A percentile compares a stretch with the other conserved stretches of the same genome.
These are phyloP conservation scores for Nemophila menziesii DNA, from an alignment of 257 asterid species.

Conservation along the genomic window DNA sequence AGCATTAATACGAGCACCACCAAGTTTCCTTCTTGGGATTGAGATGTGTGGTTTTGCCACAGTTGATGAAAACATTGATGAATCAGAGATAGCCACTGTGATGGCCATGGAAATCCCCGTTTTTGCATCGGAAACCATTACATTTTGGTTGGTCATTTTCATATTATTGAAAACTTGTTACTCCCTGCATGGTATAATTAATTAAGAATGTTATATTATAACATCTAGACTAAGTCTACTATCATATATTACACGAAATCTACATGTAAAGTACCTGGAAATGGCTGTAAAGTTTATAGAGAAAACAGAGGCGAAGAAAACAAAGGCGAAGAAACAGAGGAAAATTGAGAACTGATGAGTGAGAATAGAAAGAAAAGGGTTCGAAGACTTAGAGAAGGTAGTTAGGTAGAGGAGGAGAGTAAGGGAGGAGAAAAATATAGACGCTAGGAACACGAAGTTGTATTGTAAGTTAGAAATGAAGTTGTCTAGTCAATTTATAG, in stretches of 20 bases:
- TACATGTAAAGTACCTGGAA: constrained; percentile 27
- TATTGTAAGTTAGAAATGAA: constrained; percentile 26
- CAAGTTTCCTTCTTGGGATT: constrained; percentile 17
- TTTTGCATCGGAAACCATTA: constrained; percentile 31
- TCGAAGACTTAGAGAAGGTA: neutral
- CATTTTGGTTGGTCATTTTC: constrained; percentile 39
- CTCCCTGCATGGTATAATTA: neutral
- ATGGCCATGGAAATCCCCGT: constrained; percentile 5
- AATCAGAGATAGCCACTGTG: constrained; percentile 15
- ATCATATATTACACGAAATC: neutral
- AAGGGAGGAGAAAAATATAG: neutral
- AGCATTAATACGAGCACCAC: constrained; percentile 35
- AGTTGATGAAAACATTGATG: constrained; percentile 12
- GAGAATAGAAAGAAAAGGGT: neutral
- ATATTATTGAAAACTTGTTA: neutral
- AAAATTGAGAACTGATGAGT: neutral
- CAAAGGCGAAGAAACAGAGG: constrained; percentile 16
- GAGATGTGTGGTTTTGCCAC: constrained; percentile 27
- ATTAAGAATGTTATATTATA: neutral
- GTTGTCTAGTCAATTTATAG: neutral
- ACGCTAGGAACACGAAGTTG: neutral
- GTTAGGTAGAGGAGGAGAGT: neutral
- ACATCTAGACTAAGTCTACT: neutral
- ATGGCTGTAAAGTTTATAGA: constrained; percentile 10
- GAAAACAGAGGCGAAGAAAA: constrained; percentile 9